phyloP scores from a whole-genome alignment of 495 filamentous ascomycete species.

The Penicillium lagena region DNA sequence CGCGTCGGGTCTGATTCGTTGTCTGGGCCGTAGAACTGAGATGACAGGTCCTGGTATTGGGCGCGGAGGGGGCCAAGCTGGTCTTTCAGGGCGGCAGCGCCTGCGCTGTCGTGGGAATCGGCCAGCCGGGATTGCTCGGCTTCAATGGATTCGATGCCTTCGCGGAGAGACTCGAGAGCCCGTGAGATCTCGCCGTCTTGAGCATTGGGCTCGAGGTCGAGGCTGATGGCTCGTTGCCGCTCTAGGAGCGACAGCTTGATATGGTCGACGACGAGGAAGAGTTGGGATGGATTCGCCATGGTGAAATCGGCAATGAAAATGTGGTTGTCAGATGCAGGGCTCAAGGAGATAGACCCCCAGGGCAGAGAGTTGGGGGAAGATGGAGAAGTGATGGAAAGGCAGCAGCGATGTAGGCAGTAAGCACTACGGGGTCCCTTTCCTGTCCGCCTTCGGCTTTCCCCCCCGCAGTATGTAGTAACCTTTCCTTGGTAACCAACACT shows the following conservation, averaged over 20 bases:
- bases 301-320: constrained; percentile 11
- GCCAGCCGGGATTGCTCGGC: constrained; percentile 57
- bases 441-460: too few relatives aligned
- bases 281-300: constrained; percentile 53
- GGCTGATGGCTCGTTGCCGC: constrained; percentile 78
- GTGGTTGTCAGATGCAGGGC: too few relatives aligned
- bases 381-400: too few relatives aligned
- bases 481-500: too few relatives aligned
- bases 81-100: constrained; percentile 60
- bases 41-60: constrained; percentile 52
- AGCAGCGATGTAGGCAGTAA: too few relatives aligned
- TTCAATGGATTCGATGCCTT: constrained; percentile 72
- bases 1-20: constrained; percentile 58
- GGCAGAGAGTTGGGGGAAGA: neutral
- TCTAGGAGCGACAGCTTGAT: constrained; percentile 61
- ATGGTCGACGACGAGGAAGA: constrained; percentile 49
- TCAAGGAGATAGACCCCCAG: neutral
- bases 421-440: too few relatives aligned
- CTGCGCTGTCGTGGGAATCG: constrained; percentile 49
- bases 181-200: constrained; percentile 87
- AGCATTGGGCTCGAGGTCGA: constrained; percentile 76
- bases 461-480: too few relatives aligned
- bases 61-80: constrained; percentile 52
- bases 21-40: constrained; percentile 57
- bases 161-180: constrained; percentile 77